A percentile compares a stretch with the other conserved stretches of the same genome.
Evolutionary conservation across 2,329 filamentous ascomycete species (phyloP).

Genomic region (Ophiosphaerella narmari): DNA sequence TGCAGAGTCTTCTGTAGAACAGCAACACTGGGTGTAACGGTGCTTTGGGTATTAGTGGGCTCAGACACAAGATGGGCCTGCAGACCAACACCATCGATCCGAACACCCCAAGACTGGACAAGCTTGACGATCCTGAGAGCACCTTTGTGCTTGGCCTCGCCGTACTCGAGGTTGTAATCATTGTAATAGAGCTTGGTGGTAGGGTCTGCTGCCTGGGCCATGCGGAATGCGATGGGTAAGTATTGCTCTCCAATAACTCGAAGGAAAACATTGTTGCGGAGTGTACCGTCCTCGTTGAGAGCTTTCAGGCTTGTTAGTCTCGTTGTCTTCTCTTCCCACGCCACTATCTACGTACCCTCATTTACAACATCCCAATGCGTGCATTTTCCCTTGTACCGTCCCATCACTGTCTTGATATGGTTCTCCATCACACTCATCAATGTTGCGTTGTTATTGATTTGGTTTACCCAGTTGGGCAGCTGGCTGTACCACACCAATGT

Average conservation of each 20-base stretch:
- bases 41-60: constrained; percentile 51
- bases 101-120: constrained; percentile 46
- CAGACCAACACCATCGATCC: constrained; percentile 65
- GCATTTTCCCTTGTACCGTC: constrained; percentile 45
- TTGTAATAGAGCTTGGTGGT: constrained; percentile 65
- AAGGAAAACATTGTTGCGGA: constrained; percentile 60
- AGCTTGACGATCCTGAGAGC: constrained; percentile 42
- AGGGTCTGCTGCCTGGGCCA: constrained; percentile 62
- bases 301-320: constrained; percentile 35
- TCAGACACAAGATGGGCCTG: constrained; percentile 61
- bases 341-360: constrained; percentile 26
- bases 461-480: constrained; percentile 43
- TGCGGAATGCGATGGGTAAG: constrained; percentile 61
- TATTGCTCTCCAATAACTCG: constrained; percentile 61
- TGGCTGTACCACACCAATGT: constrained; percentile 48
- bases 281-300: constrained; percentile 62
- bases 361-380: constrained; percentile 47
- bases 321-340: not conserved
- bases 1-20: constrained; percentile 54
- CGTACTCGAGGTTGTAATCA: constrained; percentile 66
- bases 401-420: constrained; percentile 45
- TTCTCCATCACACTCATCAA: constrained; percentile 46
- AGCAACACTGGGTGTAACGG: constrained; percentile 51
- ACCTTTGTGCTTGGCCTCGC: constrained; percentile 49
- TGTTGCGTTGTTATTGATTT: constrained; percentile 42